Evolutionary conservation across 495 filamentous ascomycete species (phyloP), one percentile per base, ranked within the genome.

Genomic region (Lentithecium fluviatile): DNA sequence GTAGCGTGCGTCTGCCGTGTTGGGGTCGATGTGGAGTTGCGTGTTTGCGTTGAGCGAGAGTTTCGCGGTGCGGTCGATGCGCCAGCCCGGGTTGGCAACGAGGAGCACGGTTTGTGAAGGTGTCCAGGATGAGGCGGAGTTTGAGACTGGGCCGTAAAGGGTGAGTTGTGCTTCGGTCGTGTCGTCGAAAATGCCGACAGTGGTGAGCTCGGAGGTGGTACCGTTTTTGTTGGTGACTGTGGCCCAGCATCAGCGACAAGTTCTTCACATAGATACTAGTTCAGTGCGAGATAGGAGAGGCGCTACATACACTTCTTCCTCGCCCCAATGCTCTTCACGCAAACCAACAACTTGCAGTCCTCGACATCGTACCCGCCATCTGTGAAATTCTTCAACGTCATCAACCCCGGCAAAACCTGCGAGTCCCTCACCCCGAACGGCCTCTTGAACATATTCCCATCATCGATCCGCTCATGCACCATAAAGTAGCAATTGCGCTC

Each of bases 131-230:
- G 71, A 73, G 5, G 78, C 77, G 2, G 83, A 84, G 0, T 60
- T 52, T 19, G 78, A 73, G 45, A 77, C 69, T 17, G 78, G 71
- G 25, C 79, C 74, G 80, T 80, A 87, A 0, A 88, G 66, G 12
- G 76, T 80, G 3, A 87, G 68, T 0, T 72, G 72, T 20, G 78
- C 78, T 51, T 79, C 76, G 4, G 70, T 74, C 2, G 82, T 87
- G 60, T 87, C 79, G 65, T 88, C 85, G 57, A 85, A 83, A 11
- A 88, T 67, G 17, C 73, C 67, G 10, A 87, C 69, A 48, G 82
- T 80, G 24, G 81, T 70, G 34, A 81, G 71, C 40, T 82, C 74
- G 0, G 74, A 66, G 4, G 67, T 60, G 3, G 69, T 70, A 0
- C 67, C 73, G 52, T 79, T 78, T 59, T 80, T 82, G 43, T 74